Conservation (phyloP, 257 asterid genomes). For the Schizonepeta tenuifolia region DNA sequence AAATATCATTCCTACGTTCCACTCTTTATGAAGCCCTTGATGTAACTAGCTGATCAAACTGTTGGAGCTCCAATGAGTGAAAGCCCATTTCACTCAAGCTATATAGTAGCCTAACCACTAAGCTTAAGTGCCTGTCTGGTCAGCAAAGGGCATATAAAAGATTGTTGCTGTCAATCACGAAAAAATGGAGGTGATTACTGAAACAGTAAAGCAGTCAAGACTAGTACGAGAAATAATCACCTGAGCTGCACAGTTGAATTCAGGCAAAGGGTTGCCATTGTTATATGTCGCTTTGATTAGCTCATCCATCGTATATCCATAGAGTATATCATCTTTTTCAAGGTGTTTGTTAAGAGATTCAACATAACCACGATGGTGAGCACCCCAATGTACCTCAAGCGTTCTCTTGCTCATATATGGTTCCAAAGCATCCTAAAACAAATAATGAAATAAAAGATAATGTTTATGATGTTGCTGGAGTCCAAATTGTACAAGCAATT, state of each 20-base stretch:
- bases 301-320: constrained; percentile 80
- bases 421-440: constrained; percentile 77
- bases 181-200: background rate
- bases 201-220: background rate
- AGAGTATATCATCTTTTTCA: constrained; percentile 63
- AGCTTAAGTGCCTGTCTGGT: background rate
- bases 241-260: constrained; percentile 91
- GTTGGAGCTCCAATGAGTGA: no score
- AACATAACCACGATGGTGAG: constrained; percentile 78
- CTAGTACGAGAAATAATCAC: constrained; percentile 36
- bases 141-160: background rate
- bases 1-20: background rate
- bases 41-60: background rate
- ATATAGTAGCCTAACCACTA: background rate
- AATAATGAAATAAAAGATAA: background rate
- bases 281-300: constrained; percentile 77
- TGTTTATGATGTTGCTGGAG: no score
- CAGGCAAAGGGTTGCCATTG: constrained; percentile 86
- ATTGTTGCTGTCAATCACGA: background rate
- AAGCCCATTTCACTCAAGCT: background rate
- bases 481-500: no score
- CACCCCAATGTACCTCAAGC: constrained; percentile 92
- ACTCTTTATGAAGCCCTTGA: background rate
- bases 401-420: constrained; percentile 84
- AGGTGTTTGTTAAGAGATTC: constrained; percentile 89